A percentile compares a stretch with the other conserved stretches of the same genome.
These are phyloP conservation scores for Cyclotella choctawhatcheeana DNA, from an alignment of 108 stramenopile species.

Conservation along the genomic window DNA sequence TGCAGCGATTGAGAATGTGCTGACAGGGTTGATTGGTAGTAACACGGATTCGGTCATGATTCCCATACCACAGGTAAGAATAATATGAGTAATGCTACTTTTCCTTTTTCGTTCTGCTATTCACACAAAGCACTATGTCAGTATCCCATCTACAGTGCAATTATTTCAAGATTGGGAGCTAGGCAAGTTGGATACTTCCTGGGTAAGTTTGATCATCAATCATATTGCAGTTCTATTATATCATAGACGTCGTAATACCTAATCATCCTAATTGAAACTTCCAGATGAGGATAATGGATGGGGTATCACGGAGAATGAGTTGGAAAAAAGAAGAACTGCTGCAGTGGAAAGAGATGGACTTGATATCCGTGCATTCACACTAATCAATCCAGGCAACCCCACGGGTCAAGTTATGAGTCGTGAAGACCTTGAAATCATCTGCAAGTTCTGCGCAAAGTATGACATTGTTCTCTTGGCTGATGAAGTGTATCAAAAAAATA, in stretches of 20 bases:
- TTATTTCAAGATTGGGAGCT: slow-evolving; percentile 79
- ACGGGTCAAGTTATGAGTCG: slow-evolving; percentile 87
- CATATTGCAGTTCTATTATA: neutral
- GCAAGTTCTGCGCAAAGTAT: slow-evolving; percentile 68
- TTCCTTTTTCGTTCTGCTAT: too few species aligned
- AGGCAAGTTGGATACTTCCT: slow-evolving; percentile 89
- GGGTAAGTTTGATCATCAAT: slow-evolving; percentile 21
- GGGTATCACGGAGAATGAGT: slow-evolving; percentile 77
- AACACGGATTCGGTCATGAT: slow-evolving; percentile 88
- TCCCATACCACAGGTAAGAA: slow-evolving; percentile 95
- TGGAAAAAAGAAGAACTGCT: slow-evolving; percentile 62
- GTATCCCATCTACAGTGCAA: slow-evolving; percentile 94
- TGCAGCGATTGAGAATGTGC: slow-evolving; percentile 78
- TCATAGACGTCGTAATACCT: neutral
- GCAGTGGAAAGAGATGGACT: slow-evolving; percentile 69
- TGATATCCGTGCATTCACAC: slow-evolving; percentile 76
- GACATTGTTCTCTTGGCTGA: slow-evolving; percentile 90
- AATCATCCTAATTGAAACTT: neutral
- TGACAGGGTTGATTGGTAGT: slow-evolving; percentile 80
- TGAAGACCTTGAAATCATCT: slow-evolving; percentile 80
- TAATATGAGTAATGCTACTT: too few species aligned
- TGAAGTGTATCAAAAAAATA: slow-evolving; percentile 93
- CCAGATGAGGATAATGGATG: slow-evolving; percentile 80
- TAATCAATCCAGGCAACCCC: slow-evolving; percentile 98
- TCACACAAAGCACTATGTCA: too few species aligned